Base-by-base conservation (phyloP, 257 asterid genomes). In the Solanum piurae region DNA sequence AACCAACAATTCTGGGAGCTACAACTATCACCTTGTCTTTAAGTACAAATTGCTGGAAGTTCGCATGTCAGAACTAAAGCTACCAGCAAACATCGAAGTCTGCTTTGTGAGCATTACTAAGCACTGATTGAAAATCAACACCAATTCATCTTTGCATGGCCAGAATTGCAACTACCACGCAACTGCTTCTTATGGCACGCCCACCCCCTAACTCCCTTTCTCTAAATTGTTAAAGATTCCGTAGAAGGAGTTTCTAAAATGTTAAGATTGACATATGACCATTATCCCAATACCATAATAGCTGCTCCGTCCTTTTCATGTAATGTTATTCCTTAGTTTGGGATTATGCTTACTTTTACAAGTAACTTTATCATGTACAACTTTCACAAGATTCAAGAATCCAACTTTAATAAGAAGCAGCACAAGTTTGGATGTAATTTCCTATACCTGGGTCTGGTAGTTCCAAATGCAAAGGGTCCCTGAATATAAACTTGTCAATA, bases 401-500 rank as follows among this genome's bases (percentile, higher is more conserved):
- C 33, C 42, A 82, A 82, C 23, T 49, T 29, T 42, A 71, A 86
- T 42, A 38, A 25, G 34, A 44, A 31, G 66, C 83, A 69, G 76
- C 83, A 18, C 21, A 34, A 71, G 58, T 23, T 75, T 38, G 88
- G 86, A 69, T 83, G 80, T 36, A 83, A 34, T 74, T 82, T 37
- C 83, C 29, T 68, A 42, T 91, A 94, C 97, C 97, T 94, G 96
- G 87, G 94, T 92, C 91, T 94, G 95, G 92, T 92, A 92, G 89
- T 94, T 93, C 96, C 95, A 94, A 37, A 94, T 92, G 91, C 94
- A 90, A 84, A 94, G 90, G 86, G 95, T 90, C 93, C 98, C 98
- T 16, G 98, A 89, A 83, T 94, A 94, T 89, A 94, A 86, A 90
- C 98, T 94, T 58, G 98, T 92, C 93, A 94, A 86, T 89, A 94